Percentiles rank a stretch among this genome's conserved stretches.
Conservation (phyloP, 148 eudicot species). For the Nyssa sinensis region DNA sequence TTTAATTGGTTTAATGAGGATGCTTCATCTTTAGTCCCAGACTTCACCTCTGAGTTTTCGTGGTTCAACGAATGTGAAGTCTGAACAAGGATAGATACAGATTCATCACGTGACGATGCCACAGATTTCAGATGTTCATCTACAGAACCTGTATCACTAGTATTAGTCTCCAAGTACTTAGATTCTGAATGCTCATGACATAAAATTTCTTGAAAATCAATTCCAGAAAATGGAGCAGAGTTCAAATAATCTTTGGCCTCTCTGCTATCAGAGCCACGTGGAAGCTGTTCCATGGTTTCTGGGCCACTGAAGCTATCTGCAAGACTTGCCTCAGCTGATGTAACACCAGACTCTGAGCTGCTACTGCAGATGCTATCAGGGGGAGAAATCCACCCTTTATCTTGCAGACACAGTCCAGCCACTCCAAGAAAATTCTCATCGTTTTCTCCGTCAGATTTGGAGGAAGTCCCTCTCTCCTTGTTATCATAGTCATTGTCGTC, state of each 20-base stretch:
- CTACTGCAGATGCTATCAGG: constrained; percentile 69
- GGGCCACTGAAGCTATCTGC: constrained; percentile 45
- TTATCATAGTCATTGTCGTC: constrained; percentile 41
- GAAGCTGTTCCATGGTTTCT: constrained; percentile 37
- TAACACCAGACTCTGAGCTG: constrained; percentile 49
- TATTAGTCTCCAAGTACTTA: constrained; percentile 26
- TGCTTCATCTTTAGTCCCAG: constrained; percentile 35
- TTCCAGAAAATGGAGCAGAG: constrained; percentile 25
- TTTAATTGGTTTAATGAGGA: constrained; percentile 41
- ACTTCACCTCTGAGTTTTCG: constrained; percentile 34
- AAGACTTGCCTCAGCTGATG: constrained; percentile 47
- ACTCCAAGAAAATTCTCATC: constrained; percentile 35
- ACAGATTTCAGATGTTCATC: constrained; percentile 27
- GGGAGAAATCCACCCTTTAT: constrained; percentile 86
- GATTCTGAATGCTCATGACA: constrained; percentile 27
- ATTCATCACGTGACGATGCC: constrained; percentile 24
- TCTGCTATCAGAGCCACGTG: constrained; percentile 26
- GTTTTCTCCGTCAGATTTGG: constrained; percentile 43
- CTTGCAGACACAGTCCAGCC: constrained; percentile 43
- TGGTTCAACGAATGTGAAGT: constrained; percentile 21
- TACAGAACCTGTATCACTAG: constrained; percentile 22
- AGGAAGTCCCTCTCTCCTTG: constrained; percentile 35
- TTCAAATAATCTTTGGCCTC: constrained; percentile 31
- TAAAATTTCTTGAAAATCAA: constrained; percentile 22
- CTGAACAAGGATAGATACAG: constrained; percentile 24